phyloP scores from a whole-genome alignment of 495 filamentous ascomycete genomes.

The Neurospora sp. region DNA sequence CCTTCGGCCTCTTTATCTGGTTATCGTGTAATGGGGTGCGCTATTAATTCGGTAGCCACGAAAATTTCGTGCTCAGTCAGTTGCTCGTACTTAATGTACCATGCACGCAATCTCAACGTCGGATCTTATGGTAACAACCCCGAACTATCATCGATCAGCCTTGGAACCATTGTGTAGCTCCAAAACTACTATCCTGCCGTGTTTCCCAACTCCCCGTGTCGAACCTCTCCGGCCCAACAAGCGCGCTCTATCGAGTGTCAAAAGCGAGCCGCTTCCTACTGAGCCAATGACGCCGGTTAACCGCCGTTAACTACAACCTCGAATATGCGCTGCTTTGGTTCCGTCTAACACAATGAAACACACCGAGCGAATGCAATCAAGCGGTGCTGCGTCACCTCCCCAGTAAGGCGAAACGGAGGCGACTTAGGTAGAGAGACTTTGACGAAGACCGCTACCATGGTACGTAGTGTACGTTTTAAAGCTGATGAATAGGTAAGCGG shows the following conservation, averaged over 20 bases:
- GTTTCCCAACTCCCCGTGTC: neutral
- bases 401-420: neutral
- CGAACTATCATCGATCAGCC: neutral
- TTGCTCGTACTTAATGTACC: neutral
- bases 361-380: neutral
- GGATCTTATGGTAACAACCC: neutral
- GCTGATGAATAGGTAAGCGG: neutral
- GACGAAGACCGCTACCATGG: neutral
- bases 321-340: neutral
- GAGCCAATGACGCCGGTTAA: neutral
- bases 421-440: neutral
- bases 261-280: neutral
- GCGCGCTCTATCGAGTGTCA: neutral
- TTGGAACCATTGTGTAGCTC: neutral
- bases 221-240: neutral
- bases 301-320: neutral
- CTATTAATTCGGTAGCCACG: neutral
- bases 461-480: neutral
- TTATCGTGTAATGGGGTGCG: neutral
- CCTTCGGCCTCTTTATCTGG: neutral
- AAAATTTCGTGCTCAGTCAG: no score
- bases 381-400: neutral
- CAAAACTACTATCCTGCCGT: neutral
- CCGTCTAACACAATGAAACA: neutral
- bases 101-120: neutral